These are phyloP conservation scores for Sphaerosporella brunnea DNA, from an alignment of 495 filamentous ascomycete species.

Conservation along the genomic window DNA sequence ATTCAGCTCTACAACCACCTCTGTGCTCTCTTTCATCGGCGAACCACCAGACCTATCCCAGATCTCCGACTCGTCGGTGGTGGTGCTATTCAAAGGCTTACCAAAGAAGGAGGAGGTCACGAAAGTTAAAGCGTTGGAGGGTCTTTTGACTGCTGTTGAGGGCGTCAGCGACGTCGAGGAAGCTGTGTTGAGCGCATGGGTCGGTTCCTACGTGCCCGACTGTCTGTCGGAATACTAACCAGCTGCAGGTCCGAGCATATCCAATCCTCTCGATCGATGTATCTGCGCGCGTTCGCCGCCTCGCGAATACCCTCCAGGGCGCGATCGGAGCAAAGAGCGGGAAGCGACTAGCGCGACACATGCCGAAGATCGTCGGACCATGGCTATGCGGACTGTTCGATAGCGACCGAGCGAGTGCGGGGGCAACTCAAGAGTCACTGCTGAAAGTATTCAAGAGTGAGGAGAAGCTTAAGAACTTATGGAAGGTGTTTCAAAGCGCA, in stretches of 20 bases:
- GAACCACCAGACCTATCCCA: conserved; percentile 66
- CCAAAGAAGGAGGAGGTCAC: conserved; percentile 86
- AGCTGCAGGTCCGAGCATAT: conserved; percentile 55
- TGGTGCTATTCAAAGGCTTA: conserved; percentile 80
- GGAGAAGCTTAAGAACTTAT: conserved; percentile 57
- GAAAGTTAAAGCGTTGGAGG: conserved; percentile 81
- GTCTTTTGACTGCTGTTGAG: conserved; percentile 49
- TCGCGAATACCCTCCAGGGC: conserved; percentile 58
- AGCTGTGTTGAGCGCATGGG: conserved; percentile 68
- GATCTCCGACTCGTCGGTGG: conserved; percentile 60
- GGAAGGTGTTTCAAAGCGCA: conserved; percentile 53
- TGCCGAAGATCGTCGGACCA: conserved; percentile 58
- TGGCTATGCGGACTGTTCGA: conserved; percentile 87
- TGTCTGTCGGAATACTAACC: neutral
- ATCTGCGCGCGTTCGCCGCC: conserved; percentile 68
- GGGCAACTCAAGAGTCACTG: conserved; percentile 57
- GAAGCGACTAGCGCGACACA: conserved; percentile 59
- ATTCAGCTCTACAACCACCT: conserved; percentile 11
- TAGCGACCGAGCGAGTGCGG: conserved; percentile 53
- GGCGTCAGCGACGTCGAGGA: conserved; percentile 47
- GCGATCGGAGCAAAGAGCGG: conserved; percentile 51
- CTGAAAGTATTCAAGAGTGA: conserved; percentile 54
- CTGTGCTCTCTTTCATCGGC: conserved; percentile 57
- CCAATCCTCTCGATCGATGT: conserved; percentile 76
- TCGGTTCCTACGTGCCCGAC: conserved; percentile 31